Evolutionary conservation across 2,329 filamentous ascomycete genomes (phyloP), one percentile per base, ranked within the genome.

Genomic region (Penicillium janthinellum): DNA sequence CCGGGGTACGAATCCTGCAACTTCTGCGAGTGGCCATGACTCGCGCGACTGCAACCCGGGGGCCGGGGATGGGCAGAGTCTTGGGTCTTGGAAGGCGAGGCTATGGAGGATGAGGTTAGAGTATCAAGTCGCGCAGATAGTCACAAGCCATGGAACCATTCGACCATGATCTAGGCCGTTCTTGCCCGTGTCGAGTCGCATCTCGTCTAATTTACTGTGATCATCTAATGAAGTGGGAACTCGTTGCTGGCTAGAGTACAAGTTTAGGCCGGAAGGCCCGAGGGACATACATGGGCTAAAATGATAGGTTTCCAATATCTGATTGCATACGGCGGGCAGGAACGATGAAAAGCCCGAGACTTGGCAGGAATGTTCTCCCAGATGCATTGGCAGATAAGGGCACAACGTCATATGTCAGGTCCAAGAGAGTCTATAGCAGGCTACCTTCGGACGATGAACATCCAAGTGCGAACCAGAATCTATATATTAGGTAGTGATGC

Each of bases 21-120:
- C 37, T 20, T 11, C 22, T 15, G 22, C 49, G 25, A 17, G 35
- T 38, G 35, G 49, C 15, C 37, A 44, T 42, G 51, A 53, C 35
- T 53, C 25, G 51, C 25, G 51, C 51, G 15, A 34, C 10, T 53
- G 51, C 38, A 42, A 53, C 51, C 37, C 22, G 38, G 51, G 51
- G 51, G 37, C 51, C 12, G 14, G 15, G 31, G 31, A 8, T 10
- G 25, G 44, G 25, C 44, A n/a, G 14, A 47, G 44, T 47, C 7
- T 8, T n/a, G 20, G 20, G 31, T 31, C 7, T 8, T n/a, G 20
- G 20, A 47, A n/a, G 44, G n/a, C 17, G 47, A 49, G 10, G 10
- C 47, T 49, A 35, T 34, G 8, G n/a, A 49, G 4, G 31, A 49
- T 20, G 12, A 35, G 47, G 31, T 35, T 35, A 49, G 47, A 11